Evolutionary conservation across 2,329 filamentous ascomycete species (phyloP).

Genomic region (Apiospora malaysiana): DNA sequence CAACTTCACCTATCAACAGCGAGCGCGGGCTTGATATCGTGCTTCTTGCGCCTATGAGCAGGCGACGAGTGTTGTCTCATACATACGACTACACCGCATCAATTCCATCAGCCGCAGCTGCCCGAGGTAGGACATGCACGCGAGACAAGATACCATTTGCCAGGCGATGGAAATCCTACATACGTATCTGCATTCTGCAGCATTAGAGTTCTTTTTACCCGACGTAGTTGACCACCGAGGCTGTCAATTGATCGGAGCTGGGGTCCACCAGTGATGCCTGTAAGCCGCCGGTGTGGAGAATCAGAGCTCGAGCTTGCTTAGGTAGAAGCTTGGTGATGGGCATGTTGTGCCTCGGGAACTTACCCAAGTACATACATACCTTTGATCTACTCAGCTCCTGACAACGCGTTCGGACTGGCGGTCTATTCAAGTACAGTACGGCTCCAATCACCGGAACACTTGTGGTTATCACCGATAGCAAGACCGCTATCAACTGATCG

Average conservation of each 20-base stretch:
- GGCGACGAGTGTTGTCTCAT: background rate
- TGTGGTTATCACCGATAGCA: too few species aligned
- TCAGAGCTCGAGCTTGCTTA: background rate
- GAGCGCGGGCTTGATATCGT: background rate
- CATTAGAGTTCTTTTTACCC: background rate
- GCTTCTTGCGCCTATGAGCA: background rate
- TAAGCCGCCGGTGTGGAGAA: background rate
- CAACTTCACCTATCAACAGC: constrained; percentile 5
- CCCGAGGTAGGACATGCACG: background rate
- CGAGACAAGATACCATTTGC: background rate
- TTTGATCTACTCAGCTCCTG: too few species aligned
- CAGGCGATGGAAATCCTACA: background rate
- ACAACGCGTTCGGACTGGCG: too few species aligned
- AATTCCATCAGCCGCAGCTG: background rate
- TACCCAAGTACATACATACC: background rate
- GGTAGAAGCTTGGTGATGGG: too few species aligned
- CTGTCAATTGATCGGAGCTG: background rate
- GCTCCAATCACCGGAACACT: too few species aligned
- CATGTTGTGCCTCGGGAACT: background rate
- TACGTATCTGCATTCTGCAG: background rate
- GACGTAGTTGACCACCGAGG: background rate
- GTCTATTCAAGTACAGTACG: too few species aligned
- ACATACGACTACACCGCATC: background rate
- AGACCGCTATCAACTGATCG: too few species aligned
- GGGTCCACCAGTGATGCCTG: background rate